A percentile compares a stretch with the other conserved stretches of the same genome.
phyloP scores from a whole-genome alignment of 441 rosid genomes.

The Metrosideros polymorpha region DNA sequence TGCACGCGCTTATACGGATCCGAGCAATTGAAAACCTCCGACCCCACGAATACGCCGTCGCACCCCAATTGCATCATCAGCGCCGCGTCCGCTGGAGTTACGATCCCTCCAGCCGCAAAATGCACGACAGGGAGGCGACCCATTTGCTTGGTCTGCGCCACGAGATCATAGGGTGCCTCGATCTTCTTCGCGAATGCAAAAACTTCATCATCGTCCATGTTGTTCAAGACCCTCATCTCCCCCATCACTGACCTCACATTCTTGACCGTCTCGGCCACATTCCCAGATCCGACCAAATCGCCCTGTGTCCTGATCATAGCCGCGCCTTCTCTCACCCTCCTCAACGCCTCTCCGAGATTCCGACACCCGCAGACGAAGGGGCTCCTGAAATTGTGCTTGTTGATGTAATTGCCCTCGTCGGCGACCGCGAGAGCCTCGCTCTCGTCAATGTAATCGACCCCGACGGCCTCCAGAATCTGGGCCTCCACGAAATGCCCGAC shows the following conservation, averaged over 20 bases:
- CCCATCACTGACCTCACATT: constrained; percentile 68
- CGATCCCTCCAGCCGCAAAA: constrained; percentile 74
- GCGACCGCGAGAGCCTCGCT: constrained; percentile 52
- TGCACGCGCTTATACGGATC: constrained; percentile 51
- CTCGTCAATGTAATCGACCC: constrained; percentile 71
- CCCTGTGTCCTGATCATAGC: constrained; percentile 83
- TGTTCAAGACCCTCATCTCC: constrained; percentile 52
- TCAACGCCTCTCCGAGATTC: constrained; percentile 66
- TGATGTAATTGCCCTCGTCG: constrained; percentile 58
- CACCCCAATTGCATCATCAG: constrained; percentile 84
- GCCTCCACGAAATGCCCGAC: constrained; percentile 90
- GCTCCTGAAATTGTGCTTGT: constrained; percentile 67
- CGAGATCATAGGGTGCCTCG: constrained; percentile 66
- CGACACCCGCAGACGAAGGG: constrained; percentile 71
- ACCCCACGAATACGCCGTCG: constrained; percentile 68
- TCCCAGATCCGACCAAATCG: constrained; percentile 27
- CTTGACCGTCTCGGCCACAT: constrained; percentile 42
- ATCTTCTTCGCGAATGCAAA: constrained; percentile 62
- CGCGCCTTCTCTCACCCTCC: constrained; percentile 81
- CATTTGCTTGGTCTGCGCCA: constrained; percentile 81
- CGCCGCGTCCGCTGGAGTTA: constrained; percentile 81
- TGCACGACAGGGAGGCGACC: constrained; percentile 72
- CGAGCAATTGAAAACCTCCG: constrained; percentile 45
- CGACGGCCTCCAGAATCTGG: constrained; percentile 66
- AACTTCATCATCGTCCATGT: constrained; percentile 89